Percentiles rank a stretch among this genome's conserved stretches.
Evolutionary conservation across 768 basidiomycete genomes (phyloP).

Genomic region (Pulveroboletus frians): DNA sequence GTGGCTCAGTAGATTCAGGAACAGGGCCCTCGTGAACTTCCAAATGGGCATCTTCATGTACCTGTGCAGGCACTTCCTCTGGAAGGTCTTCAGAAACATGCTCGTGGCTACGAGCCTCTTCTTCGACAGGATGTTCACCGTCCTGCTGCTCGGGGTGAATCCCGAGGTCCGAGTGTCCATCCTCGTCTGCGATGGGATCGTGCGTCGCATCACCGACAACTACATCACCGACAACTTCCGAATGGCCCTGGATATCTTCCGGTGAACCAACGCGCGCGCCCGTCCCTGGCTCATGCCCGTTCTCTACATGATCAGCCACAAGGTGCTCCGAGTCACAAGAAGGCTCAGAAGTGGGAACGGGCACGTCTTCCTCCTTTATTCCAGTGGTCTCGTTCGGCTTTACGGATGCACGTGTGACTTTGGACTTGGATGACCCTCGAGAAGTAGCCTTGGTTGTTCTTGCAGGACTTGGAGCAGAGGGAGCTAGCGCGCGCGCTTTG

Average conservation of each 20-base stretch:
- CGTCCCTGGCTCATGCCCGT: constrained; percentile 22
- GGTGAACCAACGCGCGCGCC: constrained; percentile 13
- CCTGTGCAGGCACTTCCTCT: constrained; percentile 6
- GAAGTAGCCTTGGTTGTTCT: constrained; percentile 29
- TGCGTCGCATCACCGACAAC: constrained; percentile 8
- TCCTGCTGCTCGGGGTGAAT: constrained; percentile 11
- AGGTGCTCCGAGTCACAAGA: constrained; percentile 16
- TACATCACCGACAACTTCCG: constrained; percentile 10
- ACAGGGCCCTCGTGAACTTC: constrained; percentile 6
- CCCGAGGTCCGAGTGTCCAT: constrained; percentile 8
- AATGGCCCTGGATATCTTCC: constrained; percentile 15
- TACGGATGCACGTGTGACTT: constrained; percentile 22
- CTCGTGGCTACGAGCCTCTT: constrained; percentile 4
- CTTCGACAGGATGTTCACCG: constrained; percentile 4
- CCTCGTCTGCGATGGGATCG: constrained; percentile 6
- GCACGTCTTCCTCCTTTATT: constrained; percentile 15
- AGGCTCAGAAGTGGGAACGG: constrained; percentile 20
- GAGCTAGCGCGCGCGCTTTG: constrained; percentile 43
- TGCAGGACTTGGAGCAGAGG: constrained; percentile 15
- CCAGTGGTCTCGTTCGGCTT: constrained; percentile 20
- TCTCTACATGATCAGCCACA: constrained; percentile 21
- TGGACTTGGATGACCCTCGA: constrained; percentile 28
- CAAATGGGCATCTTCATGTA: constrained; percentile 6
- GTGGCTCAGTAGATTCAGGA: constrained; percentile 11
- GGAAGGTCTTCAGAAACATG: neutral